Percentiles rank a stretch among this genome's conserved stretches.
Evolutionary conservation across 495 filamentous ascomycete species (phyloP).

Genomic region (Poronia punctata): DNA sequence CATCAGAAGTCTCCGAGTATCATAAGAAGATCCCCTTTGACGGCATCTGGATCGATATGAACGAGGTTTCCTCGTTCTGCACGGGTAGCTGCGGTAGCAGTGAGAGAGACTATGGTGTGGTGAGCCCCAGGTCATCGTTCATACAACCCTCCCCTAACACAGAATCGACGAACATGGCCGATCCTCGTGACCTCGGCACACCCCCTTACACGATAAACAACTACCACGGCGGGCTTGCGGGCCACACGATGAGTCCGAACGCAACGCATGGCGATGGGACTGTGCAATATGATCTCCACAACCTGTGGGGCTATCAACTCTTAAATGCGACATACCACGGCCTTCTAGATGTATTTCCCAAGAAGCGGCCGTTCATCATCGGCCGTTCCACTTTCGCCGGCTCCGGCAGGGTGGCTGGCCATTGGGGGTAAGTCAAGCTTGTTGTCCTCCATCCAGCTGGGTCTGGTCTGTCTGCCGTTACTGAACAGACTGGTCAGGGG

Average conservation of each 20-base stretch:
- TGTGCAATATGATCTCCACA: constrained; percentile 76
- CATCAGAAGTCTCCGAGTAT: constrained; percentile 56
- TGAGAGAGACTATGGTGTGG: constrained; percentile 63
- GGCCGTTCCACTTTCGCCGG: constrained; percentile 78
- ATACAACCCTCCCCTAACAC: constrained; percentile 49
- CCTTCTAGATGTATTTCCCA: constrained; percentile 53
- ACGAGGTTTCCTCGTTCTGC: constrained; percentile 76
- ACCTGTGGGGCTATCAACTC: constrained; percentile 66
- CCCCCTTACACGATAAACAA: constrained; percentile 82
- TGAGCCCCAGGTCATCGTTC: constrained; percentile 53
- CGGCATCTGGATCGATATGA: constrained; percentile 89
- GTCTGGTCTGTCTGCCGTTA: not conserved
- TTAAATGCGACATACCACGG: constrained; percentile 75
- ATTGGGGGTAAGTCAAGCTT: constrained; percentile 68
- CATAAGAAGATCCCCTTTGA: constrained; percentile 63
- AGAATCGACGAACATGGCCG: constrained; percentile 59
- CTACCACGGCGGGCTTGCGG: constrained; percentile 66
- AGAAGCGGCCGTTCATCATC: constrained; percentile 78
- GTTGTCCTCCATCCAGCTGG: no score
- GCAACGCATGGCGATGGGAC: constrained; percentile 68
- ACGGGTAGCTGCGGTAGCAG: constrained; percentile 67
- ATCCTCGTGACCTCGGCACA: constrained; percentile 65
- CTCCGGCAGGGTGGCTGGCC: constrained; percentile 71
- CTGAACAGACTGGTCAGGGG: constrained; percentile 34
- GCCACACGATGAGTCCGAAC: constrained; percentile 70